Evolutionary conservation across 768 basidiomycete species (phyloP), one percentile per base, ranked within the genome.

Genomic region (Hysterangium stoloniferum): DNA sequence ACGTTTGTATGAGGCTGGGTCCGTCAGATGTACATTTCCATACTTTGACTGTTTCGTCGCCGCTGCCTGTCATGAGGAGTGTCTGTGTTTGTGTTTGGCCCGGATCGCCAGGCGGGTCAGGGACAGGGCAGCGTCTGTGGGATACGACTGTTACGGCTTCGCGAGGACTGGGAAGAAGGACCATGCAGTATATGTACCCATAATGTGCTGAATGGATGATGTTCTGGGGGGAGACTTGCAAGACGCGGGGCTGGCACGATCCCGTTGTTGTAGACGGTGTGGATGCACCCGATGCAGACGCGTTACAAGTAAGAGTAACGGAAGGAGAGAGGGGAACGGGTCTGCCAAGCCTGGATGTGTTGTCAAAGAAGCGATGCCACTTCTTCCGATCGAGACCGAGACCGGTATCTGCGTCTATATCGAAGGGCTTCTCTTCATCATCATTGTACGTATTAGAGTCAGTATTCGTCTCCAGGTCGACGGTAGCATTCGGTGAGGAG

Each of bases 41-140:
- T n/a, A 88, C 86, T 71, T 95, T 96, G 59, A 97, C 80, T 4
- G 78, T 78, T 60, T 92, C 90, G 56, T 98, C 95, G 0, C 95
- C 95, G 53, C 90, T 86, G 12, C 92, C 92, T 12, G 89, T 91
- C 11, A 86, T 77, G 12, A 96, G 74, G 48, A n/a, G n/a, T n/a
- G n/a, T n/a, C n/a, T n/a, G n/a, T n/a, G n/a, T 19, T 52, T 55
- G 54, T 41, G 32, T 15, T 15, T 45, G 17, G 35, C 6, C 58
- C 48, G 22, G 48, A 31, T 6, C n/a, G 34, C 15, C 55, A 53
- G 22, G 68, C 65, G 40, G 67, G n/a, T n/a, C n/a, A n/a, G n/a
- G n/a, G n/a, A n/a, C n/a, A n/a, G n/a, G n/a, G n/a, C n/a, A n/a
- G n/a, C n/a, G n/a, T n/a, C n/a, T n/a, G n/a, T n/a, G n/a, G n/a